phyloP scores from a whole-genome alignment of 1,139 yeast genomes.

The Blastobotrys serpentis region DNA sequence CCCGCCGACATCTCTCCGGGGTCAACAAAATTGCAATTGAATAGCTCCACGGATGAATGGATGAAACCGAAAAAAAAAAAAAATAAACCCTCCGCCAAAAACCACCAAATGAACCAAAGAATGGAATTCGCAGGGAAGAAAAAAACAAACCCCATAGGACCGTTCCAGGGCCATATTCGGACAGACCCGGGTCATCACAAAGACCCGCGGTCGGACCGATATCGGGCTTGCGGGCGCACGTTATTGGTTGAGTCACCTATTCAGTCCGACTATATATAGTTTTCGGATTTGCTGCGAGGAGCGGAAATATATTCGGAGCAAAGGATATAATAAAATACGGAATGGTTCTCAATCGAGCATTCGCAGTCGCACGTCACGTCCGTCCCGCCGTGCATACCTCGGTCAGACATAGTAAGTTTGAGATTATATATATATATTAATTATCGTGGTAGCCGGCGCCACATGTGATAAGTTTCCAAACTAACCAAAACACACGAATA shows the following conservation, averaged over 20 bases:
- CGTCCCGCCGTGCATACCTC: neutral
- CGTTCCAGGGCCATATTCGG: neutral
- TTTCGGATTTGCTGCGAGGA: neutral
- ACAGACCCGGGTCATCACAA: conserved; percentile 2
- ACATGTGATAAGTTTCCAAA: neutral
- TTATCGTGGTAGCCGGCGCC: neutral
- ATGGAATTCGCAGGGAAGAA: neutral
- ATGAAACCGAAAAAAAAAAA: too few species aligned
- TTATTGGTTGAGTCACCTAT: conserved; percentile 4
- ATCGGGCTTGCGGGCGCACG: conserved; percentile 1
- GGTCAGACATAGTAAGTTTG: neutral
- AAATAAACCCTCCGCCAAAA: too few species aligned
- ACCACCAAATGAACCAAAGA: neutral
- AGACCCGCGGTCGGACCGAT: conserved; percentile 6
- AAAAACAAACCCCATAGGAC: neutral
- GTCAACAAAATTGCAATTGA: too few species aligned
- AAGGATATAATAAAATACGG: neutral
- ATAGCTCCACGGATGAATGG: too few species aligned
- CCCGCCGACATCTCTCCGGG: too few species aligned
- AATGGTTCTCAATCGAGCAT: neutral
- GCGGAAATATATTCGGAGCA: too few species aligned
- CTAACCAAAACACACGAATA: conserved; percentile 6
- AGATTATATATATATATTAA: too few species aligned
- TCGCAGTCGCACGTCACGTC: neutral
- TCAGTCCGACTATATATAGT: neutral